phyloP scores from a whole-genome alignment of 768 basidiomycete species.

The Austroboletus eburneus region DNA sequence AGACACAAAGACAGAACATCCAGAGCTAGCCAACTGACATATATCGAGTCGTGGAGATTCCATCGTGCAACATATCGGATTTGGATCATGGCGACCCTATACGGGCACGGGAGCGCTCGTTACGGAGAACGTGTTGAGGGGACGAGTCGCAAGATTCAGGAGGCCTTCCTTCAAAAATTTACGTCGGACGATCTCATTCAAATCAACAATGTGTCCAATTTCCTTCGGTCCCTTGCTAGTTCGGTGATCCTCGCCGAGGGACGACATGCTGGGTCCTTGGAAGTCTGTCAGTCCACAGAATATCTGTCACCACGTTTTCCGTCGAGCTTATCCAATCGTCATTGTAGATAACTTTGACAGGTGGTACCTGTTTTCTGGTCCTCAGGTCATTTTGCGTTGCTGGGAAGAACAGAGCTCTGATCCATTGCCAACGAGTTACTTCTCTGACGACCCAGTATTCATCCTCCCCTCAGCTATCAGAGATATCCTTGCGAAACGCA shows the following conservation, averaged over 20 bases:
- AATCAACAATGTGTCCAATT: slow-evolving; percentile 8
- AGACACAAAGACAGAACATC: slow-evolving; percentile 12
- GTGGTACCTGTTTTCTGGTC: slow-evolving; percentile 16
- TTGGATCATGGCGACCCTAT: slow-evolving; percentile 10
- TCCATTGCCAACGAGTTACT: slow-evolving; percentile 2
- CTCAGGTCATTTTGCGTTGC: slow-evolving; percentile 12
- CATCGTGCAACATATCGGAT: slow-evolving; percentile 11
- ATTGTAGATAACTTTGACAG: slow-evolving; percentile 11
- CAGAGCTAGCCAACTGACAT: slow-evolving; percentile 10
- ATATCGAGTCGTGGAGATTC: slow-evolving; percentile 13
- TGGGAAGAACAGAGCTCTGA: slow-evolving; percentile 11
- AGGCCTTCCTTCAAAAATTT: slow-evolving; percentile 12
- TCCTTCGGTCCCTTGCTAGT: slow-evolving; percentile 1
- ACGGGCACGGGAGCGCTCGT: background rate
- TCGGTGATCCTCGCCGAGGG: slow-evolving; percentile 9
- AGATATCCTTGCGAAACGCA: slow-evolving; percentile 4
- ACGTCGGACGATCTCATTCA: slow-evolving; percentile 18
- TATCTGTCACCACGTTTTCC: background rate
- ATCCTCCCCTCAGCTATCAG: slow-evolving; percentile 1
- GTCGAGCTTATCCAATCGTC: background rate
- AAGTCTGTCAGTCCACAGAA: slow-evolving; percentile 9
- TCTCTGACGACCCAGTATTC: background rate
- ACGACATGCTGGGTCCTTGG: slow-evolving; percentile 3
- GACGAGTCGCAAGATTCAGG: background rate
- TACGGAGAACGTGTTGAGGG: background rate